Base-by-base conservation (phyloP, 1,284 basidiomycete genomes). In the Rhodotorula sp. region DNA sequence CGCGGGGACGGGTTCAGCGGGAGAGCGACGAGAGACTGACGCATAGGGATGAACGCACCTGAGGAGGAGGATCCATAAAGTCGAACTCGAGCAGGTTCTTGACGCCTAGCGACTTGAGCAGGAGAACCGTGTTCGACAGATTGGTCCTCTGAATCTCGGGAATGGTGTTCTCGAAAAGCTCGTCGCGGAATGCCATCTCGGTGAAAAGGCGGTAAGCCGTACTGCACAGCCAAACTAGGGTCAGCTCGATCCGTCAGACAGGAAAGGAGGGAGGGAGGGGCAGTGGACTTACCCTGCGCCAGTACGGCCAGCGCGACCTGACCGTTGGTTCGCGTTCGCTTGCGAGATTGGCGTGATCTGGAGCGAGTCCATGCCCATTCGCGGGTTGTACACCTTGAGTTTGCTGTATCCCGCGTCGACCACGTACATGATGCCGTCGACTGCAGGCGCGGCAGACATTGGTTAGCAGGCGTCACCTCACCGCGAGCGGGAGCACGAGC, bases 101-200 rank as follows among this genome's bases (percentile, higher is more conserved):
- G 84, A 83, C 98, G 43, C 95, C 97, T 21, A 99, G 84, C 3
- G 93, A 95, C 81, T 99, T 99, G 68, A 99, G 86, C 60, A 97
- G 81, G 21, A 99, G 83, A 2, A 99, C 97, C 2, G 95, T 95
- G 87, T 95, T 97, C 66, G 93, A 94, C 65, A 99, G 83, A 79
- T 99, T 99, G 21, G 95, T 99, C 31, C 97, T 87, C 79, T 99
- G 97, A 66, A 99, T 99, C 81, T 99, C 97, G 3, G 97, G 97
- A 21, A 99, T 93, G 8, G 95, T 98, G 81, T 91, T 97, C 82
- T 92, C 88, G 81, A 99, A 95, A 65, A 99, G 84, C 81, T 99
- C 97, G 81, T 99, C 98, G 31, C 90, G 84, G 80, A 90, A 99
- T 0, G 95, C 95, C 86, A 90, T 91, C 82, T 99, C 97, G 31